Base-by-base conservation (phyloP, 805 yeast species). In the Pichia manshurica region DNA sequence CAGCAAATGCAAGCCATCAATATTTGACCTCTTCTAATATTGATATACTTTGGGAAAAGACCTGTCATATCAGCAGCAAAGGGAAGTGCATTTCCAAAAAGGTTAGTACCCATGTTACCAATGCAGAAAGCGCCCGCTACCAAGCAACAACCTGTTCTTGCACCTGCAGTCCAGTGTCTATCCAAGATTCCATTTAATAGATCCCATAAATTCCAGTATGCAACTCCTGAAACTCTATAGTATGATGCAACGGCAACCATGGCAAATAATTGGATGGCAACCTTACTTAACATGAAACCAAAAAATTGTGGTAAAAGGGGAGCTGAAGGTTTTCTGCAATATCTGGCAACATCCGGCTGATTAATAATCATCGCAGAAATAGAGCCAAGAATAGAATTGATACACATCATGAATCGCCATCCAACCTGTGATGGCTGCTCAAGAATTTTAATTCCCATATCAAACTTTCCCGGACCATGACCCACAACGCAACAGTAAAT, bases 51-150 rank as follows among this genome's bases (percentile, higher is more conserved):
- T 35, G 79, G 79, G 39, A 68, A 65, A 52, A 76, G 54, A 53
- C 73, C 78, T 31, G 77, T 70, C 53, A 77, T 53, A 53, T 75
- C 80, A 61, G 74, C 77, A 31, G 77, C 79, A 28, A 74, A 75
- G 44, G 77, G 65, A 36, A 71, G 61, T 38, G 71, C 72, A 44
- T 69, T 63, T 38, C 67, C 66, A 32, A 69, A 60, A 29, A 69
- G 65, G 43, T 69, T 70, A 50, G 69, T 65, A 19, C 69, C 62
- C 46, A 72, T 54, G 50, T 71, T 74, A 5, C 73, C 65, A 32
- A 62, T 46, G 22, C 61, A 60, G 52, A 71, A 68, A 4, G 54
- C 66, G 51, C 75, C 55, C 44, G 74, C 77, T 34, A 77, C 71
- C 48, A 72, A 74, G 59, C 75, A 76, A 4, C 73, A 72, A 12